Conservation (phyloP, 2,329 filamentous ascomycete species). For the Pestalotiopsis sp. region DNA sequence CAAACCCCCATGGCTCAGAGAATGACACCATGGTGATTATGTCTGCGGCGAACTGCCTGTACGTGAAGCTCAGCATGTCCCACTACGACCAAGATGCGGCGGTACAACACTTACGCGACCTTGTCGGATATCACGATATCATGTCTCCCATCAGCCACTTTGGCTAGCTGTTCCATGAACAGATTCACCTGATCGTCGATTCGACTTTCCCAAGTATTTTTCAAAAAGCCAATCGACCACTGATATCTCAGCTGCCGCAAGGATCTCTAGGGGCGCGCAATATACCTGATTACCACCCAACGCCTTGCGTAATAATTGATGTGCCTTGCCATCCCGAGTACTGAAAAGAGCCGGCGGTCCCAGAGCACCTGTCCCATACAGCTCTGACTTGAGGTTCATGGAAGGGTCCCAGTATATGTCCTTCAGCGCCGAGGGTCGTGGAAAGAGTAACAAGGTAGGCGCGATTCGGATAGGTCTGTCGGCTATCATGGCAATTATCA, state of each 20-base stretch:
- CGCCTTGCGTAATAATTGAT: slow-evolving; percentile 37
- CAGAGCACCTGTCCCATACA: slow-evolving; percentile 38
- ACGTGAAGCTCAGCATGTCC: not conserved
- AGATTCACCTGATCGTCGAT: slow-evolving; percentile 37
- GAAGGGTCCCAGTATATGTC: slow-evolving; percentile 42
- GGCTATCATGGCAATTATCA: slow-evolving; percentile 18
- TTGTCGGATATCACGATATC: slow-evolving; percentile 37
- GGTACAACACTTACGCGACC: slow-evolving; percentile 25
- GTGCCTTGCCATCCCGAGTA: slow-evolving; percentile 32
- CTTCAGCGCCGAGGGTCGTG: slow-evolving; percentile 36
- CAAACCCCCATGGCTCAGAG: slow-evolving; percentile 38
- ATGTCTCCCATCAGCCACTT: slow-evolving; percentile 26
- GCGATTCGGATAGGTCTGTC: slow-evolving; percentile 39
- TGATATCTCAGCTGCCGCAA: not conserved
- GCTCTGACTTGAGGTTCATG: slow-evolving; percentile 35
- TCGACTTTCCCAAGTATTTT: slow-evolving; percentile 38
- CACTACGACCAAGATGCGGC: not conserved
- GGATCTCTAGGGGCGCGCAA: too few relatives aligned
- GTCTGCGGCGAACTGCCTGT: slow-evolving; percentile 40
- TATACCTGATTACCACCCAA: slow-evolving; percentile 26
- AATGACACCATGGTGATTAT: slow-evolving; percentile 44
- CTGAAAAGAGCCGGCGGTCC: slow-evolving; percentile 37
- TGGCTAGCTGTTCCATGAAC: slow-evolving; percentile 33
- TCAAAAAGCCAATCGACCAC: slow-evolving; percentile 40
- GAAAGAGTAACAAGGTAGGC: slow-evolving; percentile 39